Evolutionary conservation across 768 basidiomycete genomes (phyloP).

Genomic region (Leccinum ochraceum): DNA sequence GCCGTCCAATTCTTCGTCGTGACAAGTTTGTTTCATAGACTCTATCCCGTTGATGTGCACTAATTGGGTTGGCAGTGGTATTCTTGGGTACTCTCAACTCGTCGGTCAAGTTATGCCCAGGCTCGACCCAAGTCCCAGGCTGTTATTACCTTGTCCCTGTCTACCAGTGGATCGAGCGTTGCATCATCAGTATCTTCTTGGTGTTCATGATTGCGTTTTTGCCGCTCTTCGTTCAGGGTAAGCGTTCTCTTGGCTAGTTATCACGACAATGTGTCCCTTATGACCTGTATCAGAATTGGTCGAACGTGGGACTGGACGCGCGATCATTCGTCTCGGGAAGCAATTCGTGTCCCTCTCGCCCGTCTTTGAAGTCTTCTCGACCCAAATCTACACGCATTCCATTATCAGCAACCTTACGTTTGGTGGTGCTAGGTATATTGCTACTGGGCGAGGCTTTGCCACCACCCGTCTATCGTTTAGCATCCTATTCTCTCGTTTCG

Average conservation of each 20-base stretch:
- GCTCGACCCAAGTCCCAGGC: constrained; percentile 67
- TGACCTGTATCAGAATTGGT: constrained; percentile 68
- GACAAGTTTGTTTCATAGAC: constrained; percentile 59
- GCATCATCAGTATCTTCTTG: constrained; percentile 97
- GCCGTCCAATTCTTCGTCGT: constrained; percentile 96
- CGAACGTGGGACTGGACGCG: constrained; percentile 92
- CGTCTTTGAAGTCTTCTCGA: constrained; percentile 96
- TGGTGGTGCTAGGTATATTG: constrained; percentile 97
- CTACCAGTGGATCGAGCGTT: constrained; percentile 93
- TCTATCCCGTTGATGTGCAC: constrained; percentile 5
- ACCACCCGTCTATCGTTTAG: constrained; percentile 94
- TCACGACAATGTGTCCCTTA: constrained; percentile 17
- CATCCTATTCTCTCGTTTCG: constrained; percentile 96
- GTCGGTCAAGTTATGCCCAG: constrained; percentile 76
- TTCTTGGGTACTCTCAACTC: constrained; percentile 93
- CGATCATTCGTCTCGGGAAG: constrained; percentile 87
- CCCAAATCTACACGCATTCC: constrained; percentile 97
- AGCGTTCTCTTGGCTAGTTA: constrained; percentile 14
- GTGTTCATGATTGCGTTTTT: constrained; percentile 98
- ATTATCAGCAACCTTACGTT: constrained; percentile 97
- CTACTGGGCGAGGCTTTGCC: constrained; percentile 98
- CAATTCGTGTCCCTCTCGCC: constrained; percentile 77
- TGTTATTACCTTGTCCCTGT: constrained; percentile 96
- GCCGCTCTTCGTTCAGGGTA: constrained; percentile 94
- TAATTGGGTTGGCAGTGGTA: constrained; percentile 60